Evolutionary conservation across 2,329 filamentous ascomycete genomes (phyloP).

Genomic region (Triangularia verruculosa): DNA sequence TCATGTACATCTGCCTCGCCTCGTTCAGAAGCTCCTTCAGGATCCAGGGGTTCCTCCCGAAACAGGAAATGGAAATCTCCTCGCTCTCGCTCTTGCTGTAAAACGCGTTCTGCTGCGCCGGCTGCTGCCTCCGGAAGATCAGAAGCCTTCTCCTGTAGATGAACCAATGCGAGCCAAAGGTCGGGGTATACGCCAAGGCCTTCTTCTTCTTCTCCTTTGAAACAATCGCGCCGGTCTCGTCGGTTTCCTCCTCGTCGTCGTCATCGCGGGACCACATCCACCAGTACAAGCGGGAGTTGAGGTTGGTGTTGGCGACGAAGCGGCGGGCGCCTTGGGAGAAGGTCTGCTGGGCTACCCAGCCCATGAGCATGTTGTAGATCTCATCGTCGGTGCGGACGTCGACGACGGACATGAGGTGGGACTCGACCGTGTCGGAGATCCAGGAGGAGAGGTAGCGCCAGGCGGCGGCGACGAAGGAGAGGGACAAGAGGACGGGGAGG

Average conservation of each 20-base stretch:
- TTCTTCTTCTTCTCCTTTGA: slow-evolving; percentile 42
- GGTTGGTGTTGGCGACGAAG: slow-evolving; percentile 63
- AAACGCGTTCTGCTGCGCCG: slow-evolving; percentile 41
- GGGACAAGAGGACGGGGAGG: slow-evolving; percentile 53
- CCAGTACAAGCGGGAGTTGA: slow-evolving; percentile 52
- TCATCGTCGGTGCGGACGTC: slow-evolving; percentile 68
- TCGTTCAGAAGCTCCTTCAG: slow-evolving; percentile 62
- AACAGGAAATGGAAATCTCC: slow-evolving; percentile 58
- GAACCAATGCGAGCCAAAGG: slow-evolving; percentile 65
- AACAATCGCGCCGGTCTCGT: slow-evolving; percentile 38
- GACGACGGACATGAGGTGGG: slow-evolving; percentile 62
- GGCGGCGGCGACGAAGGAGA: slow-evolving; percentile 47
- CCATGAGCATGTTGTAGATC: slow-evolving; percentile 70
- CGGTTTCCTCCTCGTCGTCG: slow-evolving; percentile 46
- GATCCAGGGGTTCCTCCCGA: slow-evolving; percentile 58
- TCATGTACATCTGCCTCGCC: slow-evolving; percentile 52
- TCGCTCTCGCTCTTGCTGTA: slow-evolving; percentile 51
- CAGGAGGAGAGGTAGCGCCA: slow-evolving; percentile 53
- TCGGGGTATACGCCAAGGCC: slow-evolving; percentile 61
- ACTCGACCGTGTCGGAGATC: slow-evolving; percentile 46
- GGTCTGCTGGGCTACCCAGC: slow-evolving; percentile 61
- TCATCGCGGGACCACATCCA: slow-evolving; percentile 45
- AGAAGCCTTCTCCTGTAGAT: slow-evolving; percentile 61
- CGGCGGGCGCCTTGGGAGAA: slow-evolving; percentile 59
- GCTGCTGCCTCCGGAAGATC: slow-evolving; percentile 53